Conservation (phyloP, 345 rosid genomes). For the Hibiscus mutabilis region DNA sequence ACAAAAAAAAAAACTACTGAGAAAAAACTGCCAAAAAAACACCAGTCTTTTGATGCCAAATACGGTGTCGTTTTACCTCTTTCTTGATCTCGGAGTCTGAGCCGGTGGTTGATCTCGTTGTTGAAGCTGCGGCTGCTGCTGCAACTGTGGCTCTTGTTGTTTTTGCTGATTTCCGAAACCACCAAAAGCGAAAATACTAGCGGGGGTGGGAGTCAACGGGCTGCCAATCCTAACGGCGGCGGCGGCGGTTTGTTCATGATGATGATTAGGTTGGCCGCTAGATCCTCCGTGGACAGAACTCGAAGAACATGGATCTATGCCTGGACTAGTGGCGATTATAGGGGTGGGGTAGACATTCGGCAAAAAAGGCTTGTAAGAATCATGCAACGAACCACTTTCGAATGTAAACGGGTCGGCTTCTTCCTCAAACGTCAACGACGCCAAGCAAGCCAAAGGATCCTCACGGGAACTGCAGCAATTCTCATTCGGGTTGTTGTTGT, state of each 20-base stretch:
- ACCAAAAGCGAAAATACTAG: conserved; percentile 27
- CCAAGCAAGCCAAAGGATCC: conserved; percentile 29
- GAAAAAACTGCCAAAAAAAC: not conserved
- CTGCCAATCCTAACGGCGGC: not conserved
- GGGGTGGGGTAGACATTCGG: not conserved
- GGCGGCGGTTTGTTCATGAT: conserved; percentile 16
- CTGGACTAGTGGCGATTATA: no score
- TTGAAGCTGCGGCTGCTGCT: not conserved
- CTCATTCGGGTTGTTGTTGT: not conserved
- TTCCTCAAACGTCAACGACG: conserved; percentile 32
- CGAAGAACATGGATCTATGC: no score
- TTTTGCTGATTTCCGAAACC: conserved; percentile 25
- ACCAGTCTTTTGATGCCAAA: not conserved
- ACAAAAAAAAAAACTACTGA: not conserved
- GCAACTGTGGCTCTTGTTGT: conserved; percentile 13
- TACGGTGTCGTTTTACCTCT: conserved; percentile 26
- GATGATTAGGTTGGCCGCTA: conserved; percentile 16
- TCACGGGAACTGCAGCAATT: not conserved
- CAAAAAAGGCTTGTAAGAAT: conserved; percentile 52
- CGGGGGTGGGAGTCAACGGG: conserved; percentile 16
- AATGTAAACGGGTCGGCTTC: conserved; percentile 31
- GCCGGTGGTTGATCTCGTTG: conserved; percentile 3
- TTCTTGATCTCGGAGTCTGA: conserved; percentile 44
- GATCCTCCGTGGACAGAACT: conserved; percentile 12
- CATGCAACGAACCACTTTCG: conserved; percentile 30